Evolutionary conservation across 768 basidiomycete species (phyloP), one percentile per base, ranked within the genome.

Genomic region (Pseudohyphozyma bogoriensis): DNA sequence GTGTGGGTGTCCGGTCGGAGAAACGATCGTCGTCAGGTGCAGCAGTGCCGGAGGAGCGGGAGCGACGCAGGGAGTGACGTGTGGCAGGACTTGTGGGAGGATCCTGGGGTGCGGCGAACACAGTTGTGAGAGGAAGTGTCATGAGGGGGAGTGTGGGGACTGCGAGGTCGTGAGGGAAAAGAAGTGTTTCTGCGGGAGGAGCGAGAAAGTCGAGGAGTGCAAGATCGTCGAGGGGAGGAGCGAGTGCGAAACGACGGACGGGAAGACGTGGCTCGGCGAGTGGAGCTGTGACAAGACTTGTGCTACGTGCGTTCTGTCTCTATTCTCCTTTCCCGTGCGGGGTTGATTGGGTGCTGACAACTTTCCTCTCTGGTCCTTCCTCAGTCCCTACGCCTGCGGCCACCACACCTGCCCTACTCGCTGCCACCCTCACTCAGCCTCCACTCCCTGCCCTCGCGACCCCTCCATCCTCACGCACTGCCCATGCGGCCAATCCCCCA

Each of bases 181-280:
- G 29, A 76, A 69, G 31, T 97, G 93, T 73, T 95, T 82, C 76
- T 97, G 93, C 70, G 90, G 90, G 0, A 80, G 80, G 64, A 81
- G 82, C 40, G 74, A 74, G 40, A 80, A 79, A 66, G 75, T 77
- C 32, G 77, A 86, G 3, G 69, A 49, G 15, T 80, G 81, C n/a
- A 76, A 77, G 22, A 73, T 60, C 28, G 39, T 63, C 28, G 66
- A 63, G 20, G 49, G 56, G 62, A 16, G 56, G 31, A 6, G 39
- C 24, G 22, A 28, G 26, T 20, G 49, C 33, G 56, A 71, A 53
- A 58, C 22, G 64, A 59, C 22, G 11, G 1, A n/a, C 20, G 20
- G 28, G 8, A 54, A 31, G 35, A 70, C 69, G 12, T 90, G 89
- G 91, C 73, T 76, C 2, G 91, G 90, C 1, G 74, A 76, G 47